Percentiles rank a stretch among this genome's conserved stretches.
phyloP scores from a whole-genome alignment of 176 grass and related monocot genomes.

The Cenchrus purpureus region DNA sequence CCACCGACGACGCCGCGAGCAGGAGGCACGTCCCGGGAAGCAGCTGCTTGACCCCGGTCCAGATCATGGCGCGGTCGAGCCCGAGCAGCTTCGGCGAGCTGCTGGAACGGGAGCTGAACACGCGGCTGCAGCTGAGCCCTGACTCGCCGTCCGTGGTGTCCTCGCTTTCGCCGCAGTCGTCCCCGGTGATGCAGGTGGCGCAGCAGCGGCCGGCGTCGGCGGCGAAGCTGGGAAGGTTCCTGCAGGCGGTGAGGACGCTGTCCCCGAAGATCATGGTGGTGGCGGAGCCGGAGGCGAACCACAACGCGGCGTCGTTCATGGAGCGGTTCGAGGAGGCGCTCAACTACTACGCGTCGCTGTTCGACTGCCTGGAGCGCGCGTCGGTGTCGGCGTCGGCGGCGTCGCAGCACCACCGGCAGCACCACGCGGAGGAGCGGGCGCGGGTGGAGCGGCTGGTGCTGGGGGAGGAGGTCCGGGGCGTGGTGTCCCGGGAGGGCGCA shows the following conservation, averaged over 20 bases:
- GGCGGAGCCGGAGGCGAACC: conserved; percentile 27
- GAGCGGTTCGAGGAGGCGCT: conserved; percentile 60
- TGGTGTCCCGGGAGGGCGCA: conserved; percentile 47
- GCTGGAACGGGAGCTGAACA: conserved; percentile 56
- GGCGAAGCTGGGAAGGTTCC: conserved; percentile 40
- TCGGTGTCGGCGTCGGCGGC: conserved; percentile 8
- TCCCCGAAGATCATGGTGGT: conserved; percentile 42
- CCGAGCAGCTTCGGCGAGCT: conserved; percentile 53
- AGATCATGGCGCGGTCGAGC: conserved; percentile 53
- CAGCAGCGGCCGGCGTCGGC: neutral
- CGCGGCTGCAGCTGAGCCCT: conserved; percentile 58
- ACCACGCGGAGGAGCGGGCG: neutral
- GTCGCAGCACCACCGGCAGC: neutral
- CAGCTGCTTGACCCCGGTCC: conserved; percentile 44
- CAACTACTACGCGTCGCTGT: conserved; percentile 50
- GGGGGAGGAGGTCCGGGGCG: neutral
- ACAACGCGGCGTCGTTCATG: conserved; percentile 34
- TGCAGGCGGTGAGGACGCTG: conserved; percentile 24
- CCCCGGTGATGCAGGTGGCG: neutral
- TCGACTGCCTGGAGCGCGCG: conserved; percentile 48
- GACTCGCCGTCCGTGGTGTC: conserved; percentile 31
- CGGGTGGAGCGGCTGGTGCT: neutral
- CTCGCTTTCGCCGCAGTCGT: conserved; percentile 33
- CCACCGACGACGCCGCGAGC: conserved; percentile 15
- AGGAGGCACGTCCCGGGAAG: neutral